Evolutionary conservation across 2,329 filamentous ascomycete species (phyloP), one percentile per base, ranked within the genome.

Genomic region (Shiraia sp.): DNA sequence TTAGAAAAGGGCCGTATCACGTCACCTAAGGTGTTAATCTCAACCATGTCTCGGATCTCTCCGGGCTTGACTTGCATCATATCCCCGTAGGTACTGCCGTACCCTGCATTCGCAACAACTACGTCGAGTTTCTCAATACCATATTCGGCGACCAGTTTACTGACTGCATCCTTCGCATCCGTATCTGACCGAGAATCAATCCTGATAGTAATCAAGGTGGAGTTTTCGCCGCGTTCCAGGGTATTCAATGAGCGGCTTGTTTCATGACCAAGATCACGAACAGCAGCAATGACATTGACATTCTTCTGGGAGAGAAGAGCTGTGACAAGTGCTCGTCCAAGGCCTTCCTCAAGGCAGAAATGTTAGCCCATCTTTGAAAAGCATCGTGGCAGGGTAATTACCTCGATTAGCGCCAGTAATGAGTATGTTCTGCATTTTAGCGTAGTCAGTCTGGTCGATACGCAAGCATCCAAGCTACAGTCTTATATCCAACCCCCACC

Each of bases 61-160:
- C 15, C 17, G 6, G 32, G 19, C 2, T 35, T 35, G 7, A 25
- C 32, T 12, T 12, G 24, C 16, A 25, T 8, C 19, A 35, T 16
- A 17, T 35, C 32, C 19, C 19, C 19, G 19, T 22, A 22, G 19
- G 8, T 22, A 22, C 15, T 17, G 10, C 26, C 53, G 7, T 76
- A 71, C 7, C 71, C 78, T 0, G 78, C 77, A 52, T 81, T 81
- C 29, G 77, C 74, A 36, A 81, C 73, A 2, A 81, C 69, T 5
- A 77, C 56, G 45, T 81, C 77, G 2, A 81, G 55, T 16, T 68
- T 55, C 3, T 57, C 51, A 47, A 80, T 72, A 2, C 63, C 64
- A 15, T 40, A 31, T 6, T 17, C 32, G 10, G 17, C 12, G 10
- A 36, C 1, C 12, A 44, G 19, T 19, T 42, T 22, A 10, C 27